Conservation (phyloP, 1,139 yeast species). For the Suhomyces yuchorum region DNA sequence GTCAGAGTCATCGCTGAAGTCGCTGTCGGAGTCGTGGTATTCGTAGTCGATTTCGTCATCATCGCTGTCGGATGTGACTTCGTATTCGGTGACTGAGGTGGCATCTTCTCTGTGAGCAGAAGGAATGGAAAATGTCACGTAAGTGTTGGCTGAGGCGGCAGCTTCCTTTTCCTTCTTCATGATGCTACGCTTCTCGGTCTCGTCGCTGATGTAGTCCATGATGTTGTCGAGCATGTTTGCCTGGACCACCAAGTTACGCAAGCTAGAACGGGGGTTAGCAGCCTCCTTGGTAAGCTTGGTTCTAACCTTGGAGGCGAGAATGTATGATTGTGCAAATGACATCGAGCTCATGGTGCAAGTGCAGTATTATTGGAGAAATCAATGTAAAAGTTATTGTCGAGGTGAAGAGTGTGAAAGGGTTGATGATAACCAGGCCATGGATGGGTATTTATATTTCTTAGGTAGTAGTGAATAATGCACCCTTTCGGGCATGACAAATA, state of each 20-base stretch:
- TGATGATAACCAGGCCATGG: neutral
- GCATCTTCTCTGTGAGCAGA: conserved; percentile 9
- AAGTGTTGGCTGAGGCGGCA: conserved; percentile 6
- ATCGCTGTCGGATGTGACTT: conserved; percentile 18
- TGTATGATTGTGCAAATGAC: conserved; percentile 59
- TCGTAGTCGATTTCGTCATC: conserved; percentile 29
- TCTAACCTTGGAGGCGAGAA: conserved; percentile 70
- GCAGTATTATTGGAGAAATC: neutral
- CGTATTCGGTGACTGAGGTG: conserved; percentile 27
- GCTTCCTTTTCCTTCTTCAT: conserved; percentile 12
- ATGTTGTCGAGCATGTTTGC: conserved; percentile 74
- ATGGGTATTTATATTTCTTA: neutral
- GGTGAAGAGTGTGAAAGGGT: neutral
- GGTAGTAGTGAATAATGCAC: neutral
- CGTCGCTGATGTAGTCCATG: conserved; percentile 53
- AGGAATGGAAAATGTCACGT: conserved; percentile 17
- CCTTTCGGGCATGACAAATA: conserved; percentile 4
- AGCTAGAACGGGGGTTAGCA: conserved; percentile 56
- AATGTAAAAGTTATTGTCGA: neutral
- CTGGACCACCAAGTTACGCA: conserved; percentile 68
- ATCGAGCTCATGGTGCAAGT: conserved; percentile 14
- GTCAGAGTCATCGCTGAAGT: conserved; percentile 21
- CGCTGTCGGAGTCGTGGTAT: conserved; percentile 8
- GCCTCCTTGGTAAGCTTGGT: conserved; percentile 70
- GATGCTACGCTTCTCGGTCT: conserved; percentile 32